Conservation (phyloP, 2,329 filamentous ascomycete species). For the Podosphaera fusca region DNA sequence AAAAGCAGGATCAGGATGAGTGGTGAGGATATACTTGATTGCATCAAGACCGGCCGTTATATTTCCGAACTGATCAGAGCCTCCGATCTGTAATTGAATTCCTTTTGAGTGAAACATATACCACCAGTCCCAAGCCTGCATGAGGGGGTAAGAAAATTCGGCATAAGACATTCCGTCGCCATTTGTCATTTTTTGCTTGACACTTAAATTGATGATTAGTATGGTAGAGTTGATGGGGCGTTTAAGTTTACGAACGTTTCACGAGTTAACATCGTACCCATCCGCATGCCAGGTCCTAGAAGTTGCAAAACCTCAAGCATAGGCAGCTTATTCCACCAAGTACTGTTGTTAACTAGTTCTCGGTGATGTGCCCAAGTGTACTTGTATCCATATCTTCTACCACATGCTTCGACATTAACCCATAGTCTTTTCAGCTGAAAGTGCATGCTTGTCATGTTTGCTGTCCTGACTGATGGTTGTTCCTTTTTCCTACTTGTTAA, state of each 20-base stretch:
- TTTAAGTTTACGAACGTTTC: slow-evolving; percentile 44
- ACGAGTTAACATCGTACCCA: slow-evolving; percentile 70
- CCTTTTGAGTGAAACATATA: slow-evolving; percentile 46
- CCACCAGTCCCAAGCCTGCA: slow-evolving; percentile 97
- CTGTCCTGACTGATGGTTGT: slow-evolving; percentile 26
- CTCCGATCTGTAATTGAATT: slow-evolving; percentile 74
- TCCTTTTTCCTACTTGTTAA: slow-evolving; percentile 35
- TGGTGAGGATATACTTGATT: slow-evolving; percentile 48
- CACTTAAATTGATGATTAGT: slow-evolving; percentile 17
- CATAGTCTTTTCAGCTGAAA: slow-evolving; percentile 52
- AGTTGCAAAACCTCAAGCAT: slow-evolving; percentile 54
- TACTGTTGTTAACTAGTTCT: slow-evolving; percentile 55
- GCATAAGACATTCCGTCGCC: slow-evolving; percentile 85
- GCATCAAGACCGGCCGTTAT: slow-evolving; percentile 77
- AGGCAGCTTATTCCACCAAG: slow-evolving; percentile 53
- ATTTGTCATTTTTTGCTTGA: slow-evolving; percentile 61
- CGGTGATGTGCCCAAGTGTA: slow-evolving; percentile 43
- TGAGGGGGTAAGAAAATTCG: slow-evolving; percentile 78
- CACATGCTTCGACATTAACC: slow-evolving; percentile 45
- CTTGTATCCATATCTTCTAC: slow-evolving; percentile 39
- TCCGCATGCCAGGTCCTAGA: slow-evolving; percentile 48
- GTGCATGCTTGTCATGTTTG: slow-evolving; percentile 45
- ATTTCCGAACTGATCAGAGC: slow-evolving; percentile 90
- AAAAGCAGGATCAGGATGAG: slow-evolving; percentile 25
- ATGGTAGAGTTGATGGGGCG: background rate